Conservation (phyloP, 225 moss, liverwort and hornwort genomes). For the Thuidium tamariscinum region DNA sequence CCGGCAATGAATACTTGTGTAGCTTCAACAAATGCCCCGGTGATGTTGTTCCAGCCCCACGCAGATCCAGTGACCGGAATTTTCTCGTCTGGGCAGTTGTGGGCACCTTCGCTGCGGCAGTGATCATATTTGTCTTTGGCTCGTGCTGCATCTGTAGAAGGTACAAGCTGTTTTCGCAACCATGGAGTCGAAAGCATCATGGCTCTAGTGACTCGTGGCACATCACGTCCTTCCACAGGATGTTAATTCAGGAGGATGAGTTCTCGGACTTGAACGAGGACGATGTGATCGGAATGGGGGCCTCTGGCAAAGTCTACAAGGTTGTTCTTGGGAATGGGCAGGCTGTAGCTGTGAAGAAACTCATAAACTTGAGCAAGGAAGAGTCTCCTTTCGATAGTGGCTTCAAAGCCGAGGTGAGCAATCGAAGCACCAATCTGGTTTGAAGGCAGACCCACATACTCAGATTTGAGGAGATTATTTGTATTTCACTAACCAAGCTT, state of each 20-base stretch:
- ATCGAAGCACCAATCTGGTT: not conserved
- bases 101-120: conserved; percentile 52
- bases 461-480: not conserved
- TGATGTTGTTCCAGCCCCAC: not conserved
- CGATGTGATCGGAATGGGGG: conserved; percentile 48
- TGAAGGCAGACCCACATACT: not conserved
- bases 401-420: conserved; percentile 51
- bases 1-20: conserved; percentile 59
- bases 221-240: conserved; percentile 44
- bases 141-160: conserved; percentile 65
- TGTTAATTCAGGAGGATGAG: conserved; percentile 42
- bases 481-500: not conserved
- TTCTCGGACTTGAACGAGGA: conserved; percentile 41
- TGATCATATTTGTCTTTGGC: conserved; percentile 56
- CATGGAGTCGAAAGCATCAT: conserved; percentile 14
- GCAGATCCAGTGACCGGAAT: not conserved
- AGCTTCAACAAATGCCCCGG: not conserved
- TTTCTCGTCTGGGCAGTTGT: conserved; percentile 47
- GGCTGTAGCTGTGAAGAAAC: conserved; percentile 54
- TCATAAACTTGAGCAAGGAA: conserved; percentile 13
- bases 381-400: conserved; percentile 30
- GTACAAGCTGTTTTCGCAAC: conserved; percentile 26
- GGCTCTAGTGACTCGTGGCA: conserved; percentile 21
- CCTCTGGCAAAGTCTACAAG: conserved; percentile 53
- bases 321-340: conserved; percentile 33